Conservation (phyloP, 192 early-diverging fungal genomes). For the Haplosporangium gracile region DNA sequence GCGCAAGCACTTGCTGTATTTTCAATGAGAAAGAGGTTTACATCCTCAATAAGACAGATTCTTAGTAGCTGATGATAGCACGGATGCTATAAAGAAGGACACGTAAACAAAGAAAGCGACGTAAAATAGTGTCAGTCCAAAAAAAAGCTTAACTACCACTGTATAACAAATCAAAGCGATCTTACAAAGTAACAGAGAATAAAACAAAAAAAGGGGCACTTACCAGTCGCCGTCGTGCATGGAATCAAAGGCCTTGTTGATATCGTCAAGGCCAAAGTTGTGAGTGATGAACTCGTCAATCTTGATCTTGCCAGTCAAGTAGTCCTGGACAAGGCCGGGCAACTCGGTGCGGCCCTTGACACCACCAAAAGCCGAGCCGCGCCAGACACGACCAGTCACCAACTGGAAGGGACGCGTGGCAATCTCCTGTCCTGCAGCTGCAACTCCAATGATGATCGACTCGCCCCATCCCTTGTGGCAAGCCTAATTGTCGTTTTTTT, state of each 20-base stretch:
- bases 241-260: slow-evolving; percentile 94
- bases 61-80: slow-evolving; percentile 43
- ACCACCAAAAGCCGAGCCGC: slow-evolving; percentile 97
- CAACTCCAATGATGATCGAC: slow-evolving; percentile 92
- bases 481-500: slow-evolving; percentile 33
- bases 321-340: slow-evolving; percentile 89
- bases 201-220: background rate
- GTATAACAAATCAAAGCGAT: background rate
- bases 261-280: slow-evolving; percentile 82
- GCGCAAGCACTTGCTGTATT: slow-evolving; percentile 18
- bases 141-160: background rate
- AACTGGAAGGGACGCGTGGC: slow-evolving; percentile 96
- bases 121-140: background rate
- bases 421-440: slow-evolving; percentile 93
- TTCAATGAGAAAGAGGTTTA: background rate
- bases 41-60: background rate
- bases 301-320: slow-evolving; percentile 86
- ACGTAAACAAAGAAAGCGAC: background rate
- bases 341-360: slow-evolving; percentile 95
- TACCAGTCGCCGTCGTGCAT: slow-evolving; percentile 87
- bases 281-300: slow-evolving; percentile 95
- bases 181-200: background rate
- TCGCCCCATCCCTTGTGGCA: slow-evolving; percentile 95
- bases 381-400: slow-evolving; percentile 96
- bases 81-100: slow-evolving; percentile 33